phyloP scores from a whole-genome alignment of 768 basidiomycete species.

The Candolleomyces efflorescens region DNA sequence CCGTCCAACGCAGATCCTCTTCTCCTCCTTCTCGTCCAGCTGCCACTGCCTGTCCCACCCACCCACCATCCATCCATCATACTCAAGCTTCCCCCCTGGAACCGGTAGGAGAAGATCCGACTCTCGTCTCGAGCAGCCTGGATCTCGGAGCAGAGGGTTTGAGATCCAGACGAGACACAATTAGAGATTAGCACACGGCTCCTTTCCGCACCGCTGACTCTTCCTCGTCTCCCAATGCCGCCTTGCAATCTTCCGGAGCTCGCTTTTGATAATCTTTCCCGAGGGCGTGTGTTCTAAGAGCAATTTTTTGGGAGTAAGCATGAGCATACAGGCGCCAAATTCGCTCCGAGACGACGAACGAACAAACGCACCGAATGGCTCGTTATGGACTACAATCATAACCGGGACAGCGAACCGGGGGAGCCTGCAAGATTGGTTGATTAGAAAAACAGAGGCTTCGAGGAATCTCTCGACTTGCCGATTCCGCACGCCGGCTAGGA shows the following conservation, averaged over 20 bases:
- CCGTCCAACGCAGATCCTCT: too few species aligned
- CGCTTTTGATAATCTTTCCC: slow-evolving; percentile 53
- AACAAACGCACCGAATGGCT: slow-evolving; percentile 41
- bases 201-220: slow-evolving; percentile 23
- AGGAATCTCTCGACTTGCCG: slow-evolving; percentile 29
- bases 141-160: not conserved
- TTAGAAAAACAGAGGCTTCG: not conserved
- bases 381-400: slow-evolving; percentile 47
- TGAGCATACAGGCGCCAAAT: not conserved
- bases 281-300: slow-evolving; percentile 50
- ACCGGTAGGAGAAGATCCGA: too few species aligned
- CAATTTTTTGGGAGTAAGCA: not conserved
- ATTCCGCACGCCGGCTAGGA: slow-evolving; percentile 40
- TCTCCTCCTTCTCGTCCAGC: too few species aligned
- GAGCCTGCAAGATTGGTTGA: slow-evolving; percentile 25
- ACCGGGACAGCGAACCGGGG: slow-evolving; percentile 56
- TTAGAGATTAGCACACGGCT: slow-evolving; percentile 35
- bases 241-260: slow-evolving; percentile 43
- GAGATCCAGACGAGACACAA: not conserved
- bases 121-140: not conserved
- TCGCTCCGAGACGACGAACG: not conserved
- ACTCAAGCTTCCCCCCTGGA: too few species aligned
- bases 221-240: slow-evolving; percentile 38
- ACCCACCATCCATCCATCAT: too few species aligned
- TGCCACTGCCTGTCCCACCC: too few species aligned